Conservation (phyloP, 495 filamentous ascomycete species). For the Apiosordaria backusii region DNA sequence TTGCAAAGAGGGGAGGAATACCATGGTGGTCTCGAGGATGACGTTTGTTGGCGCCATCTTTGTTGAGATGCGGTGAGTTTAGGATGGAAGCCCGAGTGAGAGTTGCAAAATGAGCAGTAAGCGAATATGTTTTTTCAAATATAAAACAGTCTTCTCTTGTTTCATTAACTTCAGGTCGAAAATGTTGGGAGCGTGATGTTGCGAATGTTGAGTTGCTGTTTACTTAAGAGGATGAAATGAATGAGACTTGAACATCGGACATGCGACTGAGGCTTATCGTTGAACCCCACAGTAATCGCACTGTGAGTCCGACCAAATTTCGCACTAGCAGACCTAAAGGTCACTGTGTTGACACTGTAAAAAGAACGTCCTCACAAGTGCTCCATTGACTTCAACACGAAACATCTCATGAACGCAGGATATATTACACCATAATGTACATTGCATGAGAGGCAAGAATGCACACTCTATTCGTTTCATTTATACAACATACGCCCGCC, state of each 20-base stretch:
- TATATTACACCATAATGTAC: neutral
- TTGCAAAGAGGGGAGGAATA: constrained; percentile 2
- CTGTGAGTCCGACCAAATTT: neutral
- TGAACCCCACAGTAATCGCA: neutral
- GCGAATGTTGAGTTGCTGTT: neutral
- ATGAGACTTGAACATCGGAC: neutral
- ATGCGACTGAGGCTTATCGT: neutral
- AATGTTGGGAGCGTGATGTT: neutral
- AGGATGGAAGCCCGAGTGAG: neutral
- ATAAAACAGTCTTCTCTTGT: neutral
- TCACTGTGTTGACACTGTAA: neutral
- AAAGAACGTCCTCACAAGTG: neutral
- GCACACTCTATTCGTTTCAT: neutral
- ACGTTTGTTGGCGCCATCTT: constrained; percentile 5
- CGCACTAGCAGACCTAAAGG: neutral
- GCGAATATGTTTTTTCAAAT: too few species aligned
- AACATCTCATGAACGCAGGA: neutral
- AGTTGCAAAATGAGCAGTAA: too few species aligned
- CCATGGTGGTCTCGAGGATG: constrained; percentile 20
- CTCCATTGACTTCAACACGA: neutral
- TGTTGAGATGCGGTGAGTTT: neutral
- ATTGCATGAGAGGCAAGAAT: neutral
- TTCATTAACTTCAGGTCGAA: neutral
- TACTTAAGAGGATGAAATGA: neutral
- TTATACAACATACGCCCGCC: constrained; percentile 1